A percentile compares a stretch with the other conserved stretches of the same genome.
Evolutionary conservation across 768 basidiomycete species (phyloP).

Genomic region (Xerocomus spinulosus): DNA sequence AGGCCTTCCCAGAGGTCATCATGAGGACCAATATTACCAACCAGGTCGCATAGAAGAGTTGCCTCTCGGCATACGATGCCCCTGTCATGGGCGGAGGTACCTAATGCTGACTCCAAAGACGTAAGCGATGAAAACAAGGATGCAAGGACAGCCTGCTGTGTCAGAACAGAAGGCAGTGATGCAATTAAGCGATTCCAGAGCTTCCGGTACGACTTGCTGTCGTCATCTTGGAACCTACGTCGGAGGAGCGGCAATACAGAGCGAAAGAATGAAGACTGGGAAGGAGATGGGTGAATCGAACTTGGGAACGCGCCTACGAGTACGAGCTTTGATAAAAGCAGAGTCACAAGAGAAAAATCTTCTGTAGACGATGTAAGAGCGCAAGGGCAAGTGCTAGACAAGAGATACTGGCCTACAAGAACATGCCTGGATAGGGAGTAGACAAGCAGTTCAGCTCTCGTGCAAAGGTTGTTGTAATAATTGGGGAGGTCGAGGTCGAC

Average conservation of each 20-base stretch:
- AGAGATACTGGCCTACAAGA: conserved; percentile 39
- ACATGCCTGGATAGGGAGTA: conserved; percentile 36
- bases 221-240: conserved; percentile 27
- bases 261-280: conserved; percentile 69
- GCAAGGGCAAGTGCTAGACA: conserved; percentile 5
- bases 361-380: conserved; percentile 20
- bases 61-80: conserved; percentile 52
- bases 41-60: conserved; percentile 42
- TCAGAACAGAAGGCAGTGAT: conserved; percentile 46
- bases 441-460: conserved; percentile 51
- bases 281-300: conserved; percentile 43
- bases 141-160: conserved; percentile 52
- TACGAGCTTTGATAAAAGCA: conserved; percentile 62
- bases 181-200: conserved; percentile 48
- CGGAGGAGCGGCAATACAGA: conserved; percentile 48
- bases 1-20: conserved; percentile 49
- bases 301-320: conserved; percentile 63
- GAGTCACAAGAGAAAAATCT: conserved; percentile 39
- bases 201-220: conserved; percentile 37
- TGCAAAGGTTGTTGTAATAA: conserved; percentile 52
- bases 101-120: conserved; percentile 27
- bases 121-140: conserved; percentile 55
- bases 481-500: conserved; percentile 46
- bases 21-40: conserved; percentile 47
- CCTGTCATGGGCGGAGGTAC: conserved; percentile 32